A percentile compares a stretch with the other conserved stretches of the same genome.
Evolutionary conservation across 345 rosid species (phyloP).

Genomic region (Viola odorata): DNA sequence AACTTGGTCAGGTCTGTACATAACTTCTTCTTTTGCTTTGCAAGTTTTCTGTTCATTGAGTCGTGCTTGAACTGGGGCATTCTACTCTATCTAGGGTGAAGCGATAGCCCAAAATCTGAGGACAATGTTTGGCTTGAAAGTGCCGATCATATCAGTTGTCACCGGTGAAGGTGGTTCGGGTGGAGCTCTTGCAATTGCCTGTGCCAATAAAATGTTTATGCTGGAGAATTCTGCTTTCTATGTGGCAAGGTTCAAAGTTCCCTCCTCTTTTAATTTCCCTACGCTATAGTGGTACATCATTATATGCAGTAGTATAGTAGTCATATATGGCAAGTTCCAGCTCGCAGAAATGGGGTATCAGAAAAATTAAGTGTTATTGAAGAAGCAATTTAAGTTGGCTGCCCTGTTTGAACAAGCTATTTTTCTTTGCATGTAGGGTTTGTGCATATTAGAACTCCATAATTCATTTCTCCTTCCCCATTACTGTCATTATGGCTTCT

Average conservation of each 20-base stretch:
- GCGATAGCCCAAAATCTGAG: slow-evolving; percentile 93
- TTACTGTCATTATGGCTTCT: not conserved
- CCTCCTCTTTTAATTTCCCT: not conserved
- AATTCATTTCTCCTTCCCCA: not conserved
- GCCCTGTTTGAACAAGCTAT: no score
- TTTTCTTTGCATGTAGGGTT: not conserved
- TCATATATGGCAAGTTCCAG: no score
- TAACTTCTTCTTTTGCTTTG: not conserved
- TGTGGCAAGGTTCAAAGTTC: slow-evolving; percentile 66
- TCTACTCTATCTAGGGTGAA: slow-evolving; percentile 54
- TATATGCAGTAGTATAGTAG: no score
- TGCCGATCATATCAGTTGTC: slow-evolving; percentile 85
- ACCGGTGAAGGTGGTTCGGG: slow-evolving; percentile 99
- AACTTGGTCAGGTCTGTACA: slow-evolving; percentile 56
- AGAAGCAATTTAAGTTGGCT: no score
- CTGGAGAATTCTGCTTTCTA: slow-evolving; percentile 93
- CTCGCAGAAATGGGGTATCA: no score
- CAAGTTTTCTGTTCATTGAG: no score
- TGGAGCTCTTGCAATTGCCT: slow-evolving; percentile 96
- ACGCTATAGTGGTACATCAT: slow-evolving; percentile 31
- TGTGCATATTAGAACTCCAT: not conserved
- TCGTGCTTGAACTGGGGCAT: no score
- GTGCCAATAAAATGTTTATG: slow-evolving; percentile 90
- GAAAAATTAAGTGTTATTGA: no score
- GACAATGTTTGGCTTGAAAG: slow-evolving; percentile 94